Base-by-base conservation (phyloP, 495 filamentous ascomycete species). In the Lophium mytilinum region DNA sequence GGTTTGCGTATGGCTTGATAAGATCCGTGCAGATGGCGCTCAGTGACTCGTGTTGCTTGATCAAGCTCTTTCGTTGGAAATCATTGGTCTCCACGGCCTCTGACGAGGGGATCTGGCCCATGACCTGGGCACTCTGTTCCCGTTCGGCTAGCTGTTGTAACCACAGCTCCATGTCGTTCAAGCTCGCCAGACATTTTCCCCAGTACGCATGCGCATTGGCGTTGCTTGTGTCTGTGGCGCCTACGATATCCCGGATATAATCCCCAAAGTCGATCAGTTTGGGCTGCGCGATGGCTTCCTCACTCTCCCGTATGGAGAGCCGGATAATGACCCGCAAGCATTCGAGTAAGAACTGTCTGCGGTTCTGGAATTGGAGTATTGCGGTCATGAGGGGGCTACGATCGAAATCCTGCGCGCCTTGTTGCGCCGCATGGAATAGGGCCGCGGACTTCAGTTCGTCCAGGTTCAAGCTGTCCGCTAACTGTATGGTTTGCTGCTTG, bases 11-110 rank as follows among this genome's bases (percentile, higher is more conserved):
- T 47, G 82, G 80, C 65, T 92, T 89, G 53, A 93, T 79, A 9
- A 95, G 77, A 63, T 87, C 81, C 57, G 80, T 84, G 18, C 92
- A 66, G 46, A 92, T 85, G 9, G 85, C 79, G 1, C 83, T 82
- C n/a, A 99, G 78, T 8, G 83, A 80, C 68, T 96, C 92, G 67
- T 97, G 94, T 69, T 97, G 91, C 64, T 86, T 80, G 14, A 80
- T 78, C 33, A 97, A 76, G 61, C 85, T 90, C 19, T 72, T 65
- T 36, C 85, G 80, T 63, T 94, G 84, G 62, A 85, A 81, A 54
- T 87, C 83, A 35, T 89, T 76, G 4, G 82, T 82, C 64, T 96
- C 89, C 53, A 78, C 75, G 3, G 82, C 65, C 50, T 89, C 82
- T 9, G 72, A 70, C 41, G 80, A 70, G 19, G 77, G 75, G 14